Evolutionary conservation across 352 stramenopile genomes (phyloP).

Genomic region (Pythium diclinum): DNA sequence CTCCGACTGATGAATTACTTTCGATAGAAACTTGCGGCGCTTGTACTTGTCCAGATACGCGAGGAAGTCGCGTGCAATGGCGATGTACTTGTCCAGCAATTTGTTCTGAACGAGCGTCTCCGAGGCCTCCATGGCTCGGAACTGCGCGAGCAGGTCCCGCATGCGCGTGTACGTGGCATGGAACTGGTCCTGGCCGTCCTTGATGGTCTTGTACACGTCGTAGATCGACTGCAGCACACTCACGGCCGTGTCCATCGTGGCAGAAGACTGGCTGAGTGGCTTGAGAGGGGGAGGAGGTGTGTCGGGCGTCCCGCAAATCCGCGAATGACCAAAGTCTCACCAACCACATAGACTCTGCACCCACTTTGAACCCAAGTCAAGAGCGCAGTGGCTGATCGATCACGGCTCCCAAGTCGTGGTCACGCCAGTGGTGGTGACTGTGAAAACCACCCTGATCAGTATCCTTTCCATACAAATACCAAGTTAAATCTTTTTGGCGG

Average conservation of each 20-base stretch:
- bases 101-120: constrained; percentile 16
- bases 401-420: too few relatives aligned
- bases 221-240: constrained; percentile 8
- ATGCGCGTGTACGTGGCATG: constrained; percentile 4
- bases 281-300: too few relatives aligned
- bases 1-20: constrained; percentile 8
- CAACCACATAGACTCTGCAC: too few relatives aligned
- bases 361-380: too few relatives aligned
- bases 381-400: too few relatives aligned
- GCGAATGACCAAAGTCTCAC: too few relatives aligned
- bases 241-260: constrained; percentile 14
- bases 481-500: too few relatives aligned
- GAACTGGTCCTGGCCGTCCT: constrained; percentile 22
- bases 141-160: constrained; percentile 11
- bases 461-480: too few relatives aligned
- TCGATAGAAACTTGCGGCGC: constrained; percentile 13
- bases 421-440: too few relatives aligned
- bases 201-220: constrained; percentile 17
- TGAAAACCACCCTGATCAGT: too few relatives aligned
- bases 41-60: constrained; percentile 15
- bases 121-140: constrained; percentile 12
- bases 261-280: too few relatives aligned
- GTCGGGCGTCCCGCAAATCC: too few relatives aligned
- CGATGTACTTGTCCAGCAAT: constrained; percentile 18
- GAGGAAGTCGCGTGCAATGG: constrained; percentile 12